Base-by-base conservation (phyloP, 306 rosid species). In the Gastrolobium villosum region DNA sequence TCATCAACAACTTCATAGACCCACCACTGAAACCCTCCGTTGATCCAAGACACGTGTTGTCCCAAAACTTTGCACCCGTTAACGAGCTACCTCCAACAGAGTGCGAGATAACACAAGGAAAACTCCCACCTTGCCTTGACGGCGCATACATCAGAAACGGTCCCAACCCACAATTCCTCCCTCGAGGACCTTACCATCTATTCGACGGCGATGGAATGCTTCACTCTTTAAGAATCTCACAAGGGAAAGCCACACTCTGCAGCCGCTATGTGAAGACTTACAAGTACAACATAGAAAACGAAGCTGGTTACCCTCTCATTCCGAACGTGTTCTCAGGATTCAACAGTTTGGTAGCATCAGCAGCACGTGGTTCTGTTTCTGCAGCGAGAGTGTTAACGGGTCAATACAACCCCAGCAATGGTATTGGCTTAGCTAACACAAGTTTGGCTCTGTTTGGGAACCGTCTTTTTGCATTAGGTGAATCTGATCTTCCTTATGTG, bases 121-220 rank as follows among this genome's bases (percentile, higher is more conserved):
- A 91, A 0, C 76, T 94, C 2, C 97, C 96, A 0, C 70, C 86
- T 0, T 89, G 84, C 49, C 94, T 91, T 1, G 81, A 89, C 44
- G 99, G 99, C 1, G 97, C 92, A 0, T 95, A 95, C 79, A 92
- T 94, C 30, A 82, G 97, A 62, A 94, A 92, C 59, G 99, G 99
- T 11, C 99, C 99, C 0, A 94, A 94, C 83, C 97, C 99, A 0
- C 99, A 94, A 48, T 89, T 81, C 85, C 92, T 92, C 7, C 99
- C 99, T 0, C 92, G 92, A 4, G 97, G 99, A 11, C 99, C 97
- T 2, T 92, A 94, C 91, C 99, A 94, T 52, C 92, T 94, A 64
- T 92, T 94, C 79, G 97, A 92, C 50, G 97, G 97, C 3, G 99
- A 94, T 59, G 99, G 97, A 2, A 91, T 94, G 99, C 90, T 94